Percentiles rank a stretch among this genome's conserved stretches.
These are phyloP conservation scores for Lithocarpus polystachyus DNA, from an alignment of 306 rosid species.

Conservation along the genomic window DNA sequence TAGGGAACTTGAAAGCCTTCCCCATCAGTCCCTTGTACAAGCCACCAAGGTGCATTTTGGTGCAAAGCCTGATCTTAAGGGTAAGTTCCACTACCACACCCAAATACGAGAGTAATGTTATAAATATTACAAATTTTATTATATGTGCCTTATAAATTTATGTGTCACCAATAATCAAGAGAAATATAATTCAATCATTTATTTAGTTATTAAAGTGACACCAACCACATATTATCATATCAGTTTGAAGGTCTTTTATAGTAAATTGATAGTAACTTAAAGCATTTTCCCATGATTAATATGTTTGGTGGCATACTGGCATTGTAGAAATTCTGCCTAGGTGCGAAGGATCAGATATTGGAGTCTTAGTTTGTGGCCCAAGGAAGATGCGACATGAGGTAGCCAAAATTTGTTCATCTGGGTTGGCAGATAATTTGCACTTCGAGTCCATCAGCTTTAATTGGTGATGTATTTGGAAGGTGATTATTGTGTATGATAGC, in stretches of 20 bases:
- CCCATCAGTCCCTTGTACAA: slow-evolving; percentile 28
- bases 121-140: no score
- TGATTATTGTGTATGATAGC: neutral
- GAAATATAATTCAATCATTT: no score
- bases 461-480: slow-evolving; percentile 25
- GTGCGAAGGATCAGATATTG: slow-evolving; percentile 38
- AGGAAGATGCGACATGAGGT: slow-evolving; percentile 44
- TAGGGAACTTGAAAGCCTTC: slow-evolving; percentile 42
- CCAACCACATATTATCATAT: no score
- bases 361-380: slow-evolving; percentile 53
- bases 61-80: slow-evolving; percentile 39
- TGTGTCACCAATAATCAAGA: no score
- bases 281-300: no score
- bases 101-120: neutral
- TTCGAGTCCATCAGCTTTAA: slow-evolving; percentile 51
- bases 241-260: no score
- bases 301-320: neutral
- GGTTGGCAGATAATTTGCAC: slow-evolving; percentile 37
- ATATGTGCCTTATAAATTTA: no score
- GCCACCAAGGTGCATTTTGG: slow-evolving; percentile 40
- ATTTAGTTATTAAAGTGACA: no score
- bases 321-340: slow-evolving; percentile 38
- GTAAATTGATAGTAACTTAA: no score
- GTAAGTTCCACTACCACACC: slow-evolving; percentile 16
- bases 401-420: slow-evolving; percentile 47